Percentiles rank a stretch among this genome's conserved stretches.
phyloP scores from a whole-genome alignment of 176 grass and related monocot species.

The Saccharum officinarum region DNA sequence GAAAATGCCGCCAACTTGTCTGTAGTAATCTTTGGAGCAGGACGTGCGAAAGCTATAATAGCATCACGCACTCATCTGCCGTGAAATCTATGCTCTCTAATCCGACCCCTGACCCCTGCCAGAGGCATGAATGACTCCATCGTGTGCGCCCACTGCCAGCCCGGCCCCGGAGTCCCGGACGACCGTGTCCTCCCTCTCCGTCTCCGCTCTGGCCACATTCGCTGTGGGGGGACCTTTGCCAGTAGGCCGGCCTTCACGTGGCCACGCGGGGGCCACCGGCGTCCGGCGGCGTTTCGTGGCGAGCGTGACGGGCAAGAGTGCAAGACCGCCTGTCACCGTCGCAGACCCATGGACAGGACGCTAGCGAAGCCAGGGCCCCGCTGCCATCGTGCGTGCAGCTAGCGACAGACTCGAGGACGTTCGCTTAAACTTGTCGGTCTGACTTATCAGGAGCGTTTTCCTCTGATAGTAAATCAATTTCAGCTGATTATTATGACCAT shows the following conservation, averaged over 20 bases:
- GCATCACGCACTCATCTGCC: background rate
- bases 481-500: too few relatives aligned
- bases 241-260: background rate
- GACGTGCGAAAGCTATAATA: background rate
- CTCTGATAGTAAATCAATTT: too few relatives aligned
- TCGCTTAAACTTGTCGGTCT: too few relatives aligned
- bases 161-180: too few relatives aligned
- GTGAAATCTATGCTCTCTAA: background rate
- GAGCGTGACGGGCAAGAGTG: too few relatives aligned
- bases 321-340: too few relatives aligned
- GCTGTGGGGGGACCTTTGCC: background rate
- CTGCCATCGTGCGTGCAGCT: too few relatives aligned
- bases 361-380: too few relatives aligned
- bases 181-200: background rate
- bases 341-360: too few relatives aligned
- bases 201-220: background rate
- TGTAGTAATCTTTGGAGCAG: background rate
- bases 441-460: too few relatives aligned
- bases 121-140: background rate
- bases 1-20: background rate
- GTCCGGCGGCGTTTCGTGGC: background rate
- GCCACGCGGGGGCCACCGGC: background rate
- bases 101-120: too few relatives aligned
- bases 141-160: background rate
- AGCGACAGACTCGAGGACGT: too few relatives aligned